Percentiles rank a stretch among this genome's conserved stretches.
These are phyloP conservation scores for Penicillium sp. DNA, from an alignment of 2,329 filamentous ascomycete species.

Conservation along the genomic window DNA sequence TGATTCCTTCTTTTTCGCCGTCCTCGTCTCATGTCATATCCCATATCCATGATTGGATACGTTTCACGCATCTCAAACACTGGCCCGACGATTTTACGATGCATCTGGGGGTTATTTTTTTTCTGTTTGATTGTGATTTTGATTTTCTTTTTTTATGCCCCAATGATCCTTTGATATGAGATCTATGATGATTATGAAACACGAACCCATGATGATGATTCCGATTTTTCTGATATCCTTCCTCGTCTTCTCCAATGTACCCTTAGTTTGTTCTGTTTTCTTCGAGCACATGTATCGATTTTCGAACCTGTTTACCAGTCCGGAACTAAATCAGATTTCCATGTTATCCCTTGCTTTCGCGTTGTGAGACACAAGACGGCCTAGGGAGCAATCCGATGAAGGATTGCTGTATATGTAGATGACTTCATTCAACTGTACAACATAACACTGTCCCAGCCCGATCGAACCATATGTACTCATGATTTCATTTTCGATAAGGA, in stretches of 20 bases:
- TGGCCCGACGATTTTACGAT: constrained; percentile 17
- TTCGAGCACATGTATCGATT: not conserved
- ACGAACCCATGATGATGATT: constrained; percentile 16
- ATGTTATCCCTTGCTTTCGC: not conserved
- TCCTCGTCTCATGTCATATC: constrained; percentile 7
- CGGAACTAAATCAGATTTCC: not conserved
- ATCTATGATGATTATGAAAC: constrained; percentile 21
- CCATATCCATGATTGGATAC: constrained; percentile 12
- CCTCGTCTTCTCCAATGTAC: not conserved
- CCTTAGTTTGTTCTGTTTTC: not conserved
- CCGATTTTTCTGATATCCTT: constrained; percentile 5
- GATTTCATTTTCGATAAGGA: too few species aligned
- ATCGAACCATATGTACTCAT: too few species aligned
- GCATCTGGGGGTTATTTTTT: constrained; percentile 12
- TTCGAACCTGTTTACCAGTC: not conserved
- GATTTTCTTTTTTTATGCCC: constrained; percentile 5
- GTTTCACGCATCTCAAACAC: constrained; percentile 9
- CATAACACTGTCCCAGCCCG: too few species aligned
- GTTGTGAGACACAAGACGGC: not conserved
- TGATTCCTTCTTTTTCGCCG: not conserved
- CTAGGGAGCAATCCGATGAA: not conserved
- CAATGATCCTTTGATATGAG: constrained; percentile 15
- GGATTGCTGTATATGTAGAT: too few species aligned
- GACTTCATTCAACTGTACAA: too few species aligned
- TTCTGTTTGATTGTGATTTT: constrained; percentile 10